phyloP scores from a whole-genome alignment of 495 filamentous ascomycete species.

The Aspergillus bertholletiae region DNA sequence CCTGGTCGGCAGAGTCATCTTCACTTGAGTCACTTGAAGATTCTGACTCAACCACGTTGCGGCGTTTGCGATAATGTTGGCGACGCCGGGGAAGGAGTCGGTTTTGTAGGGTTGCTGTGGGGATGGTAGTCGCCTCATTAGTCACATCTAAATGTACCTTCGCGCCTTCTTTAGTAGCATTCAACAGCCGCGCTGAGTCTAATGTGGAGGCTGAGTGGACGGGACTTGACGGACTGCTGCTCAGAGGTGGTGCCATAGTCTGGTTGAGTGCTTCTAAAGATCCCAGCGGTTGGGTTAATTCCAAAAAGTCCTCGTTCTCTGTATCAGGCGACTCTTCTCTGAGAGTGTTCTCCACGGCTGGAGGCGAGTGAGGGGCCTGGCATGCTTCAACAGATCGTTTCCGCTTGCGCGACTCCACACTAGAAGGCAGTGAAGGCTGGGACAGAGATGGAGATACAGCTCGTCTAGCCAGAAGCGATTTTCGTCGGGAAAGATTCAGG shows the following conservation, averaged over 20 bases:
- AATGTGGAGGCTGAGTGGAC: constrained; percentile 14
- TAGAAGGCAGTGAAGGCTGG: constrained; percentile 20
- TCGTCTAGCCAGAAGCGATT: constrained; percentile 23
- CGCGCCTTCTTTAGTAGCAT: constrained; percentile 14
- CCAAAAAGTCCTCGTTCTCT: background rate
- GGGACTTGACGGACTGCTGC: constrained; percentile 35
- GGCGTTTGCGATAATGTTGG: constrained; percentile 25
- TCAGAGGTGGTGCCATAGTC: constrained; percentile 51
- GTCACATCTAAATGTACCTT: constrained; percentile 1
- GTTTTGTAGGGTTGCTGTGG: constrained; percentile 46
- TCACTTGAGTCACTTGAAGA: constrained; percentile 32
- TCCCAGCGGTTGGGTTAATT: constrained; percentile 9
- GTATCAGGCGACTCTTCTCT: constrained; percentile 11
- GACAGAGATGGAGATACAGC: constrained; percentile 20
- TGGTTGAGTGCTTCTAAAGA: constrained; percentile 41
- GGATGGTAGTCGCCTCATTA: constrained; percentile 32
- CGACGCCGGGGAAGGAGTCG: constrained; percentile 44
- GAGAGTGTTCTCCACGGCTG: constrained; percentile 18
- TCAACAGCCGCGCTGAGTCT: constrained; percentile 19
- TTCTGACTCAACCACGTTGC: constrained; percentile 15
- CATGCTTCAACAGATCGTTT: constrained; percentile 23
- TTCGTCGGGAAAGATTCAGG: constrained; percentile 41
- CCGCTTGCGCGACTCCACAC: constrained; percentile 35
- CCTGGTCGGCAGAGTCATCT: constrained; percentile 28
- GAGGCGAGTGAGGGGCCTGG: constrained; percentile 23